Conservation (phyloP, 768 basidiomycete genomes). For the Symmetrospora coprosmae region DNA sequence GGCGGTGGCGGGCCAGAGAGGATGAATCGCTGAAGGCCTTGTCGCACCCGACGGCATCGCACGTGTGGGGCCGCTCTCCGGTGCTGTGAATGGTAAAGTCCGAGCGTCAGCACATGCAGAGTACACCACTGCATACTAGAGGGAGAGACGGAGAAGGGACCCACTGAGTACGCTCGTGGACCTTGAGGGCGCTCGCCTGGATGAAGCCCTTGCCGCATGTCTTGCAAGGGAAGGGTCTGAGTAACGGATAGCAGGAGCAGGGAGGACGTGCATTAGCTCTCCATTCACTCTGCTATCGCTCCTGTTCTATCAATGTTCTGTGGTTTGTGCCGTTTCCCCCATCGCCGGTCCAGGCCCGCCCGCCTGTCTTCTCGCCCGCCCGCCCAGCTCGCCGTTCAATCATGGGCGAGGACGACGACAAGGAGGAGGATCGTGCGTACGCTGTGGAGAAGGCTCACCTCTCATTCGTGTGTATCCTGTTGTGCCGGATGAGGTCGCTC, state of each 20-base stretch:
- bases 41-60: conserved; percentile 56
- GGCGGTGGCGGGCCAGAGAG: conserved; percentile 75
- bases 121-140: too few species aligned
- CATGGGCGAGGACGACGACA: neutral
- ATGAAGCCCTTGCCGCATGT: conserved; percentile 34
- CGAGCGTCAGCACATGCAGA: too few species aligned
- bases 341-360: too few species aligned
- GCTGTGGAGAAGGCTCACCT: conserved; percentile 34
- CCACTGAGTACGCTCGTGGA: conserved; percentile 71
- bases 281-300: conserved; percentile 7
- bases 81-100: conserved; percentile 39
- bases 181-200: conserved; percentile 75
- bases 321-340: too few species aligned
- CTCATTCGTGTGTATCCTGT: conserved; percentile 40
- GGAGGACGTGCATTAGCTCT: conserved; percentile 34
- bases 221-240: conserved; percentile 37
- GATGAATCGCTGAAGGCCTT: conserved; percentile 86
- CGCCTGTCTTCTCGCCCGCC: too few species aligned
- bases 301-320: too few species aligned
- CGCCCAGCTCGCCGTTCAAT: neutral
- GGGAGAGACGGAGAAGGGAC: conserved; percentile 10
- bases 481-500: conserved; percentile 39
- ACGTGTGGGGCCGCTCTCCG: conserved; percentile 80
- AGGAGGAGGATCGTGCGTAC: neutral
- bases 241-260: conserved; percentile 34